These are phyloP conservation scores for Eremothecium coryli DNA, from an alignment of 1,139 yeast genomes.

Conservation along the genomic window DNA sequence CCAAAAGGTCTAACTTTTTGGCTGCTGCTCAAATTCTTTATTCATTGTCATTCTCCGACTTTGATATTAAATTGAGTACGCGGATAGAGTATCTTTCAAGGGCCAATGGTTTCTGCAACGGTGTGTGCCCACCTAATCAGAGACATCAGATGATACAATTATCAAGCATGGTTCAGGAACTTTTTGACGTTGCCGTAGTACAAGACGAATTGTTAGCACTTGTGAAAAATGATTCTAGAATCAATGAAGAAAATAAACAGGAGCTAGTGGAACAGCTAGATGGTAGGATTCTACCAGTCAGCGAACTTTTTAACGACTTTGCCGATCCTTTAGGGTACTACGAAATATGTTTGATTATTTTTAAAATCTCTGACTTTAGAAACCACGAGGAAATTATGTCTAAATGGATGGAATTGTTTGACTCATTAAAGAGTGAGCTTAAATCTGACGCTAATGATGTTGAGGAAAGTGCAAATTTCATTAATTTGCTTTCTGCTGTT, in stretches of 20 bases:
- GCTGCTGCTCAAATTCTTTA: constrained; percentile 79
- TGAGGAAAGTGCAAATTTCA: constrained; percentile 28
- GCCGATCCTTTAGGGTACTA: constrained; percentile 85
- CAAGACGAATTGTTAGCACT: constrained; percentile 71
- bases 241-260: constrained; percentile 34
- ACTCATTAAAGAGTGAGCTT: constrained; percentile 28
- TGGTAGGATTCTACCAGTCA: constrained; percentile 56
- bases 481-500: constrained; percentile 32
- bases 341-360: constrained; percentile 69
- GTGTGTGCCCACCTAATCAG: constrained; percentile 69
- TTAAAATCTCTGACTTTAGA: constrained; percentile 74
- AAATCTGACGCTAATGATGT: constrained; percentile 17
- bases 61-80: constrained; percentile 55
- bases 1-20: constrained; percentile 68
- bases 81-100: constrained; percentile 84
- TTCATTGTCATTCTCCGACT: constrained; percentile 64
- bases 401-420: constrained; percentile 62
- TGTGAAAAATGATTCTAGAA: constrained; percentile 50
- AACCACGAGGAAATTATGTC: constrained; percentile 62
- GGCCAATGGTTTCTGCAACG: constrained; percentile 87
- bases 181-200: constrained; percentile 77
- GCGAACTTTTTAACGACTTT: constrained; percentile 74
- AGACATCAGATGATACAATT: constrained; percentile 70
- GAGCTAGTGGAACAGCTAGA: constrained; percentile 50
- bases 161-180: constrained; percentile 62